phyloP scores from a whole-genome alignment of 2,329 filamentous ascomycete species.

The Stromatinia cepivora region DNA sequence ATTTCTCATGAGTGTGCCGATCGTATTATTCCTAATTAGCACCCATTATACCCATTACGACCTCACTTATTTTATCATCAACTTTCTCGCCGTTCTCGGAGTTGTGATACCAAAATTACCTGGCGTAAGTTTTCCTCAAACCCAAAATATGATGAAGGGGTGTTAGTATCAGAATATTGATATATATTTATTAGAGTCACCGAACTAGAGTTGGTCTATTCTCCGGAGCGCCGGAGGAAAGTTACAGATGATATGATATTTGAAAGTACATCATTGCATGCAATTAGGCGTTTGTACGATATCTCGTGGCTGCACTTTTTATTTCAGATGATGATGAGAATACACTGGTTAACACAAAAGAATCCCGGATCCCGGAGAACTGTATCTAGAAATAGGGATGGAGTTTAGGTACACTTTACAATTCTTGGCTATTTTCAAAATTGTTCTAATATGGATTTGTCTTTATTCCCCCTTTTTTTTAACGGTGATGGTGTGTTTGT shows the following conservation, averaged over 20 bases:
- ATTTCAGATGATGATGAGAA: slow-evolving; percentile 34
- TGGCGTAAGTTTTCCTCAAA: slow-evolving; percentile 63
- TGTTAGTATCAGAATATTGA: slow-evolving; percentile 13
- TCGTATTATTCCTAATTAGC: slow-evolving; percentile 91
- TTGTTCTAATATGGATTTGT: slow-evolving; percentile 17
- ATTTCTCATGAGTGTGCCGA: slow-evolving; percentile 91
- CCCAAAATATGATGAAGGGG: neutral
- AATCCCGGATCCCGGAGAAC: slow-evolving; percentile 29
- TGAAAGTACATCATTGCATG: slow-evolving; percentile 29
- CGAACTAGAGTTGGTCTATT: slow-evolving; percentile 76
- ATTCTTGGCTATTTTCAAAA: slow-evolving; percentile 35
- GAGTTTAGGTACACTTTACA: slow-evolving; percentile 31
- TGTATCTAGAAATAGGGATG: slow-evolving; percentile 37
- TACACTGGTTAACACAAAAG: slow-evolving; percentile 32
- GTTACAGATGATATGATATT: slow-evolving; percentile 34
- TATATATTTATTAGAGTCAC: slow-evolving; percentile 60
- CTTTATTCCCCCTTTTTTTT: neutral
- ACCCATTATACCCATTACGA: slow-evolving; percentile 99
- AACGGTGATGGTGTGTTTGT: neutral
- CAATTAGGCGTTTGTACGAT: slow-evolving; percentile 37
- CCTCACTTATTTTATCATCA: slow-evolving; percentile 94
- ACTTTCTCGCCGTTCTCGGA: slow-evolving; percentile 86
- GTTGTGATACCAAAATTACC: slow-evolving; percentile 97
- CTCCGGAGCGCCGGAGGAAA: slow-evolving; percentile 66
- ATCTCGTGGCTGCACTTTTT: slow-evolving; percentile 32